phyloP scores from a whole-genome alignment of 768 basidiomycete genomes.

The Mrakia hoshinonis region DNA sequence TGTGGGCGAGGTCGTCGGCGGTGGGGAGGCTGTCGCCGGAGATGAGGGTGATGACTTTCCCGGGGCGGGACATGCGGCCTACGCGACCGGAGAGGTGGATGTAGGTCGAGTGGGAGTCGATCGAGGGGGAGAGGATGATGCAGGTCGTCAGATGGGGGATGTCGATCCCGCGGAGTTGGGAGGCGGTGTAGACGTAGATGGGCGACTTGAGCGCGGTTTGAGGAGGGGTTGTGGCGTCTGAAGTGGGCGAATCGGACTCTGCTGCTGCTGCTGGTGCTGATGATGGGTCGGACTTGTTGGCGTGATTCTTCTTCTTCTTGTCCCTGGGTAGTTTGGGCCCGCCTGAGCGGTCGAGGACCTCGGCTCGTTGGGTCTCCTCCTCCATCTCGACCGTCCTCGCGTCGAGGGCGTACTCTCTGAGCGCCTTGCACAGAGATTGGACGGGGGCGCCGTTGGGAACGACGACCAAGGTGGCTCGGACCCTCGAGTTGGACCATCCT shows the following conservation, averaged over 20 bases:
- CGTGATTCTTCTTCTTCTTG: no score
- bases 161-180: constrained; percentile 7
- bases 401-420: neutral
- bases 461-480: neutral
- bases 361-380: neutral
- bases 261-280: no score
- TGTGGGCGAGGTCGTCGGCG: neutral
- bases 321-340: no score
- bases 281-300: no score
- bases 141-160: neutral
- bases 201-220: neutral
- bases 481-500: neutral
- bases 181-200: neutral
- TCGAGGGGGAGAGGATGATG: neutral
- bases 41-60: neutral
- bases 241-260: neutral
- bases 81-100: constrained; percentile 7
- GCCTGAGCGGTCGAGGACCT: neutral
- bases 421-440: neutral
- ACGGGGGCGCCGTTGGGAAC: neutral
- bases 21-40: neutral
- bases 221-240: neutral
- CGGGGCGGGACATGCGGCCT: neutral
- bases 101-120: neutral
- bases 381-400: constrained; percentile 1